phyloP scores from a whole-genome alignment of 2,329 filamentous ascomycete genomes.

The Phyllosticta ampelicida region DNA sequence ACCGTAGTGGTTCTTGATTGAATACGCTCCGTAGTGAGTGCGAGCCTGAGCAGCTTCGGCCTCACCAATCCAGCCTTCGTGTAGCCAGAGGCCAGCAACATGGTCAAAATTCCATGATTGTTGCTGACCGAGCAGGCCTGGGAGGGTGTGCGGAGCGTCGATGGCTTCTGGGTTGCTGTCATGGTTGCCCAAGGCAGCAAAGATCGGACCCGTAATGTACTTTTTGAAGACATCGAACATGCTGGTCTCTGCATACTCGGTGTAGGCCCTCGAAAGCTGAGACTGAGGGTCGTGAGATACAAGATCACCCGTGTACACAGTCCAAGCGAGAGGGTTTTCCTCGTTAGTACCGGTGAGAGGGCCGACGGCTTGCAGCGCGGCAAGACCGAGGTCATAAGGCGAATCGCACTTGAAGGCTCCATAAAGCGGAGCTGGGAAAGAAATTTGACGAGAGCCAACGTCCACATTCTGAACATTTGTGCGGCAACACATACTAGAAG shows the following conservation, averaged over 20 bases:
- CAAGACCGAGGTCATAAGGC: slow-evolving; percentile 46
- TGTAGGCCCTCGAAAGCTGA: slow-evolving; percentile 42
- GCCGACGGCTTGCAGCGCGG: slow-evolving; percentile 45
- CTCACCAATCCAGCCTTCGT: slow-evolving; percentile 44
- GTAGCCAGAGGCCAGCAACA: slow-evolving; percentile 44
- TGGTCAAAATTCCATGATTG: slow-evolving; percentile 50
- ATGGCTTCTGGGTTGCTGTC: slow-evolving; percentile 45
- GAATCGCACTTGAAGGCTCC: slow-evolving; percentile 48
- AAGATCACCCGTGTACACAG: slow-evolving; percentile 47
- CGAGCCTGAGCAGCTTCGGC: slow-evolving; percentile 37
- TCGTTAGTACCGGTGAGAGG: slow-evolving; percentile 43
- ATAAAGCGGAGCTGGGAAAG: slow-evolving; percentile 42
- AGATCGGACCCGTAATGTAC: slow-evolving; percentile 47
- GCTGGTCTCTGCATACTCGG: slow-evolving; percentile 43
- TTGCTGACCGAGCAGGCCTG: slow-evolving; percentile 43
- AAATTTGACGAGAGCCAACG: slow-evolving; percentile 23
- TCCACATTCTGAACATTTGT: slow-evolving; percentile 29
- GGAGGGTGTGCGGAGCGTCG: slow-evolving; percentile 42
- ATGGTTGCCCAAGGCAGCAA: slow-evolving; percentile 47
- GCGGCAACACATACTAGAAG: slow-evolving; percentile 42
- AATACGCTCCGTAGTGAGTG: slow-evolving; percentile 47
- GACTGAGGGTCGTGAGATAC: slow-evolving; percentile 44
- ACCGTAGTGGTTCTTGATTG: slow-evolving; percentile 42
- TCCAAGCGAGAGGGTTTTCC: slow-evolving; percentile 39
- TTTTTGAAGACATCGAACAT: slow-evolving; percentile 46